A percentile compares a stretch with the other conserved stretches of the same genome.
These are phyloP conservation scores for Senecio squalidus DNA, from an alignment of 140 eudicot species.

Conservation along the genomic window DNA sequence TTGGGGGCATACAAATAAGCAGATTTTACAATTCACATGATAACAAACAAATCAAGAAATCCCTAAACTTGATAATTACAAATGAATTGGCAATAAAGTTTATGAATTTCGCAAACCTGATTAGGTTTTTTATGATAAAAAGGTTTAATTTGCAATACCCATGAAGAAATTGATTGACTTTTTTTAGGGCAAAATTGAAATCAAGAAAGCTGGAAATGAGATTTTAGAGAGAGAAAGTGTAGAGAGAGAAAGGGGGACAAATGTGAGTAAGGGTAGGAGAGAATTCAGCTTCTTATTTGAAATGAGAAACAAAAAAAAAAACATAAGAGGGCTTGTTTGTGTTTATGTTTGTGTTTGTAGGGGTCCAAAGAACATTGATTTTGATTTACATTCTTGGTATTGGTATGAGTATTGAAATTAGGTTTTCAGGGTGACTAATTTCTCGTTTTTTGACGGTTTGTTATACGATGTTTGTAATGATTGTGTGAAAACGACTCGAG, in stretches of 20 bases:
- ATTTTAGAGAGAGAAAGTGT: slow-evolving; percentile 24
- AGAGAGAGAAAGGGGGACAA: slow-evolving; percentile 25
- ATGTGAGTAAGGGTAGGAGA: slow-evolving; percentile 64
- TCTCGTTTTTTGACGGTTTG: too few relatives aligned
- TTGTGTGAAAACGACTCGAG: too few relatives aligned
- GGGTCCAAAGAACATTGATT: neutral
- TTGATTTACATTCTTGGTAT: too few relatives aligned
- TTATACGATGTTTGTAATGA: too few relatives aligned
- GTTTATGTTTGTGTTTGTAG: neutral
- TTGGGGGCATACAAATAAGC: slow-evolving; percentile 14
- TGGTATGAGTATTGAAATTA: too few relatives aligned
- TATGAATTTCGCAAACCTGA: slow-evolving; percentile 41
- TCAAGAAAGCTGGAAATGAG: slow-evolving; percentile 29
- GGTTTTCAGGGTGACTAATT: too few relatives aligned
- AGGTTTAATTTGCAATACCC: slow-evolving; percentile 26
- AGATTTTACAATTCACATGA: slow-evolving; percentile 24
- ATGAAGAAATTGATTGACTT: slow-evolving; percentile 29
- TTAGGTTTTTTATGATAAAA: slow-evolving; percentile 25
- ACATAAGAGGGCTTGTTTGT: neutral
- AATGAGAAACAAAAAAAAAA: neutral
- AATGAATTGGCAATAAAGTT: slow-evolving; percentile 18
- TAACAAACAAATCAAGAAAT: slow-evolving; percentile 16
- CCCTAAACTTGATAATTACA: slow-evolving; percentile 33
- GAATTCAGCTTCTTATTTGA: slow-evolving; percentile 47
- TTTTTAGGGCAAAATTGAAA: slow-evolving; percentile 16